phyloP scores from a whole-genome alignment of 768 basidiomycete species.

The Amanita molliuscula region DNA sequence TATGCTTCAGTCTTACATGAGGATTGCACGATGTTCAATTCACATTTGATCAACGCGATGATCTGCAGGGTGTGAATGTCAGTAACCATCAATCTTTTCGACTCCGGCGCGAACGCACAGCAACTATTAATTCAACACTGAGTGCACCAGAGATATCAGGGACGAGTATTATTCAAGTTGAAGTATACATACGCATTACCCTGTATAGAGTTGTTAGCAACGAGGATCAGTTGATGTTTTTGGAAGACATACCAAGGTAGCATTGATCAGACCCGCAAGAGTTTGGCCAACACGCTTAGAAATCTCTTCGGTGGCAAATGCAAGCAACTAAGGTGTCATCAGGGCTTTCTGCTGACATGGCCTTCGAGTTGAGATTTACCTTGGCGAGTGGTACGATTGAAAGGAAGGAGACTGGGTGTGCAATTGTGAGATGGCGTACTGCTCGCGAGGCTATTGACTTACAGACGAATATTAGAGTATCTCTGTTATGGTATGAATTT shows the following conservation, averaged over 20 bases:
- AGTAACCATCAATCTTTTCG: background rate
- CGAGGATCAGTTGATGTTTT: background rate
- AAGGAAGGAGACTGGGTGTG: constrained; percentile 52
- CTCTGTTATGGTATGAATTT: constrained; percentile 19
- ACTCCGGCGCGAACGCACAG: constrained; percentile 37
- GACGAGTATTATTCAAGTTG: constrained; percentile 13
- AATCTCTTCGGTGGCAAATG: constrained; percentile 80
- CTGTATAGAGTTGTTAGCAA: constrained; percentile 16
- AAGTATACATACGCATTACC: constrained; percentile 35
- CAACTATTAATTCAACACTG: constrained; percentile 67
- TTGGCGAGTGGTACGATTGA: constrained; percentile 83
- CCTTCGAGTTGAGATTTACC: constrained; percentile 20
- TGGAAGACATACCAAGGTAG: constrained; percentile 51
- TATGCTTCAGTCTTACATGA: constrained; percentile 44
- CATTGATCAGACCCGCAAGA: constrained; percentile 75
- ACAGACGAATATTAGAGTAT: constrained; percentile 71
- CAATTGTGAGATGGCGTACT: background rate
- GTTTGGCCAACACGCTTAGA: constrained; percentile 78
- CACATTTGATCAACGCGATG: constrained; percentile 38
- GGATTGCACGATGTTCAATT: constrained; percentile 70
- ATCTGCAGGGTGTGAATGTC: constrained; percentile 22
- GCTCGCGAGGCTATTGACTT: constrained; percentile 17
- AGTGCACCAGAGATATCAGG: constrained; percentile 8
- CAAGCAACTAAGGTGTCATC: constrained; percentile 41
- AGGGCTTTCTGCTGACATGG: background rate